Percentiles rank a stretch among this genome's conserved stretches.
phyloP scores from a whole-genome alignment of 2,329 filamentous ascomycete species.

The Fusarium drepaniforme region DNA sequence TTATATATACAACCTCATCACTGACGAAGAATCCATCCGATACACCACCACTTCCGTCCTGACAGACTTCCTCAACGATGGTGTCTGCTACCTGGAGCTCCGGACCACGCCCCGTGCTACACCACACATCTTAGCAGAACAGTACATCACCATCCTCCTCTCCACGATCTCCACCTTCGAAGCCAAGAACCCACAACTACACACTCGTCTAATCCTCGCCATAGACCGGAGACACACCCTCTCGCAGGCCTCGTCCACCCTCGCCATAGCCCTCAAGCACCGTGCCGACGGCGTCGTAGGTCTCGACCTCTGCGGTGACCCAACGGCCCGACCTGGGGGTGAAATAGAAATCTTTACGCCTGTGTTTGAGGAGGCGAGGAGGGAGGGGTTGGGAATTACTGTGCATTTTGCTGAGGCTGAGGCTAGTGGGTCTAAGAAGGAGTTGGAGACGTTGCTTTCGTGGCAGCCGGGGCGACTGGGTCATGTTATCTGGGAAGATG shows the following conservation, averaged over 20 bases:
- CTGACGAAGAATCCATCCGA: constrained; percentile 68
- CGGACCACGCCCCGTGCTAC: constrained; percentile 82
- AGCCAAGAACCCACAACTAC: constrained; percentile 58
- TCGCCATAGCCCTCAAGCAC: constrained; percentile 72
- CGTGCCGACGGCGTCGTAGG: constrained; percentile 72
- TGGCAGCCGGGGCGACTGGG: constrained; percentile 79
- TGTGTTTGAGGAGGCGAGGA: constrained; percentile 69
- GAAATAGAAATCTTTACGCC: constrained; percentile 70
- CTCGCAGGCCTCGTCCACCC: constrained; percentile 70
- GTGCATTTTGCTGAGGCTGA: constrained; percentile 83
- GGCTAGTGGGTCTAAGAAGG: constrained; percentile 65
- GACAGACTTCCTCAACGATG: constrained; percentile 74
- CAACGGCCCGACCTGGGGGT: constrained; percentile 62
- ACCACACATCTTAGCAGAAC: constrained; percentile 67
- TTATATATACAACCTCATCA: constrained; percentile 83
- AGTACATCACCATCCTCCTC: constrained; percentile 76
- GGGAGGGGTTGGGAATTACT: constrained; percentile 71
- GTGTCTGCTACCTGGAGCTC: constrained; percentile 82
- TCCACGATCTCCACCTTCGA: constrained; percentile 69
- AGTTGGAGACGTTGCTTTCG: constrained; percentile 73
- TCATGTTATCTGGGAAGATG: constrained; percentile 82
- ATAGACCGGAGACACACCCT: constrained; percentile 75
- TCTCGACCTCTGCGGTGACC: constrained; percentile 84
- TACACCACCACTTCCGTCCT: constrained; percentile 76
- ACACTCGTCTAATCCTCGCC: constrained; percentile 77